Base-by-base conservation (phyloP, 2,329 filamentous ascomycete species). In the Ascochyta viciae-villosae region DNA sequence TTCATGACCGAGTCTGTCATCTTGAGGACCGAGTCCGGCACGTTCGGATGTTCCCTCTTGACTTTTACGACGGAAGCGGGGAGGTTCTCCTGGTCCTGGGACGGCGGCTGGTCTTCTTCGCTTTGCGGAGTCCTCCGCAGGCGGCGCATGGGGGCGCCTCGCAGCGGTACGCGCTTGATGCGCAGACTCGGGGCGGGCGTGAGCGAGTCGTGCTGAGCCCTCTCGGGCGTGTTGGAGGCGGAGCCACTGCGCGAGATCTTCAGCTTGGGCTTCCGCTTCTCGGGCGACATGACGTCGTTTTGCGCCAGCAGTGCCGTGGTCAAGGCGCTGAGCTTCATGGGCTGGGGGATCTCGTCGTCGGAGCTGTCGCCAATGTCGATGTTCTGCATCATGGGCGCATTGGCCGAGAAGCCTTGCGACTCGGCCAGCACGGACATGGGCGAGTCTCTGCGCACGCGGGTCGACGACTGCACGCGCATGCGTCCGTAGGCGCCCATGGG, bases 261-360 rank as follows among this genome's bases (percentile, higher is more conserved):
- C 46, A 77, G 59, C 63, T 76, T 77, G 3, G 72, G 73, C 55
- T 71, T 73, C 35, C 73, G 62, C 62, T 71, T 74, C 47, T 75
- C 71, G 6, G 75, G 74, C 33, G 74, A 76, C 22, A 67, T 72
- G 68, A 75, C 66, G 35, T 80, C 34, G 54, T 80, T 77, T 50
- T 82, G 80, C 22, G 76, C 76, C 44, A 97, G 82, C 15, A 97
- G 82, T 19, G 92, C 93, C 72, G 95, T 94, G 44, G 94, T 96
- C 64, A 95, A 85, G 67, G 93, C 92, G 74, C 92, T 97, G 73
- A 97, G 89, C 79, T 95, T 96, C 86, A 95, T 92, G 67, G 92
- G 92, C 49, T 78, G 70, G 65, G 91, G 89, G 26, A 96, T 91
- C 77, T 97, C 94, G 70, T 97, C 94, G 77, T 97, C 94, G 23